Conservation (phyloP, 345 rosid genomes). For the Hibiscus mutabilis region DNA sequence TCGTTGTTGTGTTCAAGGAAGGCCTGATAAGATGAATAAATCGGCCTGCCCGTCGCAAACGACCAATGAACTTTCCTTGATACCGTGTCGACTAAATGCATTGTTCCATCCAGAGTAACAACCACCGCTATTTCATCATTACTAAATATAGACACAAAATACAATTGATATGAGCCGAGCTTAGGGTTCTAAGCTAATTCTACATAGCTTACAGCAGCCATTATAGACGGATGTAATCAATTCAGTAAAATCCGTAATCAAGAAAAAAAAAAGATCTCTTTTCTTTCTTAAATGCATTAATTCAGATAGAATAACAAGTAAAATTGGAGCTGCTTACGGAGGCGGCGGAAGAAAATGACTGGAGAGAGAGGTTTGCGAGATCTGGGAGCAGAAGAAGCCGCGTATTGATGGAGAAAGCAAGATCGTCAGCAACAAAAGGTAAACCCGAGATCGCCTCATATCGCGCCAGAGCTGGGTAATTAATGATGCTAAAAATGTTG, state of each 20-base stretch:
- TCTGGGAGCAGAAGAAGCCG: slow-evolving; percentile 27
- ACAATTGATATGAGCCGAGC: not conserved
- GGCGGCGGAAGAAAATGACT: slow-evolving; percentile 31
- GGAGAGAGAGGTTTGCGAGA: slow-evolving; percentile 32
- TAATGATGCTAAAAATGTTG: not conserved
- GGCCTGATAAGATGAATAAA: slow-evolving; percentile 60
- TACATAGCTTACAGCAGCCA: not conserved
- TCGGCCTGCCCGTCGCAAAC: slow-evolving; percentile 40
- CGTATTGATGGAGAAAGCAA: slow-evolving; percentile 33
- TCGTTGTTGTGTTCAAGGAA: slow-evolving; percentile 12
- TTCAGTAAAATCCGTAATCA: slow-evolving; percentile 3
- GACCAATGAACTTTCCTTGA: slow-evolving; percentile 42
- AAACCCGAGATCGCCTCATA: slow-evolving; percentile 43
- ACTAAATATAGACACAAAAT: slow-evolving; percentile 22
- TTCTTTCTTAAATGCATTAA: not conserved
- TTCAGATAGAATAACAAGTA: not conserved
- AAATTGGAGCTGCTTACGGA: slow-evolving; percentile 29
- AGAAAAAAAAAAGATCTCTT: not conserved
- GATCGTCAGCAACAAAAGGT: slow-evolving; percentile 25
- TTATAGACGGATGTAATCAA: not conserved
- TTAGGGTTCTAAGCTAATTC: not conserved
- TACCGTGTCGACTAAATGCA: slow-evolving; percentile 39
- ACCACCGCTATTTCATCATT: slow-evolving; percentile 33
- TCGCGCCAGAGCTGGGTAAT: not conserved
- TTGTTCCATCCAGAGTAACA: slow-evolving; percentile 48